These are phyloP conservation scores for Digitaria exilis DNA, from an alignment of 202 grass and related monocot genomes.

Conservation along the genomic window DNA sequence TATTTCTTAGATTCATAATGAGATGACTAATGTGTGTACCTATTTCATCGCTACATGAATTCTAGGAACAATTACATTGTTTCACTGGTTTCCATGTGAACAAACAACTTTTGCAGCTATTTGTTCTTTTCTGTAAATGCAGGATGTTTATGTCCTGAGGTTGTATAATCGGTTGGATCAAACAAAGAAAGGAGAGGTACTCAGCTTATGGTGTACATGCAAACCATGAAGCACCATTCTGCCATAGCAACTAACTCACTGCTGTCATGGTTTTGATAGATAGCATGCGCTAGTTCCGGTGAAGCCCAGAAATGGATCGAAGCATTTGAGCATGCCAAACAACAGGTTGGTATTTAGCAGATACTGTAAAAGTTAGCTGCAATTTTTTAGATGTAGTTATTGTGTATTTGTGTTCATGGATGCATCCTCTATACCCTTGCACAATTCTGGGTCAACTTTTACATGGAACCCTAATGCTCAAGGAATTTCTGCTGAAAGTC, in stretches of 20 bases:
- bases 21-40: conserved; percentile 8
- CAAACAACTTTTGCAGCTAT: not conserved
- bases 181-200: conserved; percentile 97
- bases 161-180: conserved; percentile 76
- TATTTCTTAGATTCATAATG: conserved; percentile 18
- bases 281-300: conserved; percentile 66
- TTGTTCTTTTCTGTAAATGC: conserved; percentile 27
- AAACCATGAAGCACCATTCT: conserved; percentile 13
- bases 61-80: not conserved
- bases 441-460: conserved; percentile 6
- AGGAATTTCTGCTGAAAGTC: not conserved
- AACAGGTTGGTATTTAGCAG: conserved; percentile 54
- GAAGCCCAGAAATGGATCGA: conserved; percentile 80
- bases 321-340: conserved; percentile 92
- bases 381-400: conserved; percentile 2
- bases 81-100: not conserved
- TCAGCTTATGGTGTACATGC: conserved; percentile 20
- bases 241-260: conserved; percentile 10
- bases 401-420: not conserved
- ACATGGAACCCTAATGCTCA: not conserved
- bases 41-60: not conserved
- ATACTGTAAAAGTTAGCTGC: not conserved
- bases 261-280: conserved; percentile 52
- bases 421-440: conserved; percentile 16
- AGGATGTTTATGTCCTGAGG: conserved; percentile 80